A percentile compares a stretch with the other conserved stretches of the same genome.
These are phyloP conservation scores for Zea luxurians DNA, from an alignment of 176 grass and related monocot species.

Conservation along the genomic window DNA sequence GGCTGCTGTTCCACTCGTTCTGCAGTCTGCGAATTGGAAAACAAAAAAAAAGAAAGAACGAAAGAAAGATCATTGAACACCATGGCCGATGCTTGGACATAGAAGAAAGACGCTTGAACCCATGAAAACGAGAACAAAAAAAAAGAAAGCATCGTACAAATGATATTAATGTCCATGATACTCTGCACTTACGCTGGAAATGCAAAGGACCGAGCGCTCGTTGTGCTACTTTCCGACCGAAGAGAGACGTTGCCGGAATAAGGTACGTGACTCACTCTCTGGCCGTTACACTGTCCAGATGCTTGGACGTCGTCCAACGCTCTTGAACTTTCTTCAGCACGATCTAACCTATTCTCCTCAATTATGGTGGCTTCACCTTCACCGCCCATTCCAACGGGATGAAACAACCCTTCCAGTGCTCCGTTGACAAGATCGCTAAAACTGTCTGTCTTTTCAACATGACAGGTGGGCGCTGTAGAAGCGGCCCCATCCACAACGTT, in stretches of 20 bases:
- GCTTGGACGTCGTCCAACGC: no score
- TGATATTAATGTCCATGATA: background rate
- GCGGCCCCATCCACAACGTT: no score
- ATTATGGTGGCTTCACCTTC: no score
- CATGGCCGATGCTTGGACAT: background rate
- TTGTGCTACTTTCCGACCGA: slow-evolving; percentile 86
- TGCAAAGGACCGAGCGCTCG: slow-evolving; percentile 82
- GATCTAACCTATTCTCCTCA: no score
- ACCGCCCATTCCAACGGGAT: no score
- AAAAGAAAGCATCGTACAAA: background rate
- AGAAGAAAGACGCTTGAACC: background rate
- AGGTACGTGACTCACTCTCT: slow-evolving; percentile 36
- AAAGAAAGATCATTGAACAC: background rate
- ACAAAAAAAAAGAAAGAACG: background rate
- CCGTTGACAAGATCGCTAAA: no score
- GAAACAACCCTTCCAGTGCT: no score
- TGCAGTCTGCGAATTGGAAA: slow-evolving; percentile 57
- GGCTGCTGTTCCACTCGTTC: slow-evolving; percentile 85
- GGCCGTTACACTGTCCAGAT: no score
- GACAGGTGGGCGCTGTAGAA: no score
- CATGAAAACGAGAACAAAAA: background rate
- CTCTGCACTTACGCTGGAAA: slow-evolving; percentile 81
- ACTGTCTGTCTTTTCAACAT: no score
- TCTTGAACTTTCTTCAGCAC: no score
- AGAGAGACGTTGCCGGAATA: slow-evolving; percentile 86